Percentiles rank a stretch among this genome's conserved stretches.
Conservation (phyloP, 768 basidiomycete genomes). For the Leccinum obscurum region DNA sequence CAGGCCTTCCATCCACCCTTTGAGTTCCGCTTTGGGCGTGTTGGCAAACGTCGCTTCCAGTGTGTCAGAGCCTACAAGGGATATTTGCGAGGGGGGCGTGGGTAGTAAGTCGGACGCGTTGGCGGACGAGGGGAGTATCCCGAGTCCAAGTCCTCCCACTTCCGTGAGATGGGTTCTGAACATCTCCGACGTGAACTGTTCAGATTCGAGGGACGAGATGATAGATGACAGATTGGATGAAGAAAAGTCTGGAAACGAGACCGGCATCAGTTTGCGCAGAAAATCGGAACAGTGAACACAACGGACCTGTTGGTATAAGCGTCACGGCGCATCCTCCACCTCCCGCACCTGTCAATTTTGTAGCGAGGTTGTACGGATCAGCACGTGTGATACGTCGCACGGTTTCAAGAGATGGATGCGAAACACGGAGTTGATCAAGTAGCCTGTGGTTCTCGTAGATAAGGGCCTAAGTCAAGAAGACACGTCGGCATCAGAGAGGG, state of each 20-base stretch:
- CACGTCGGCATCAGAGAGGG: conserved; percentile 1
- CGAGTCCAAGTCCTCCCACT: conserved; percentile 92
- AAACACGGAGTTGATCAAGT: conserved; percentile 84
- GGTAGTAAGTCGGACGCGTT: conserved; percentile 16
- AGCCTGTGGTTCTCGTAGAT: conserved; percentile 90
- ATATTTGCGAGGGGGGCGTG: conserved; percentile 28
- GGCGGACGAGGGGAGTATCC: conserved; percentile 67
- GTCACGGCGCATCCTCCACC: conserved; percentile 99
- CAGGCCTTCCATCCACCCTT: conserved; percentile 36
- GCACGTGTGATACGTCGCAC: conserved; percentile 71
- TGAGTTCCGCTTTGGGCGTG: conserved; percentile 30
- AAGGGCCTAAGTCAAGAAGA: conserved; percentile 49
- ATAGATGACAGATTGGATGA: conserved; percentile 58
- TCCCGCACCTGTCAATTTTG: conserved; percentile 97
- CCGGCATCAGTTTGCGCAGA: neutral
- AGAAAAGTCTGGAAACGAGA: conserved; percentile 59
- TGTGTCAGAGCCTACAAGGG: conserved; percentile 6
- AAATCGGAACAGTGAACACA: neutral
- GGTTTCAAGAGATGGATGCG: conserved; percentile 83
- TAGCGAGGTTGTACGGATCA: conserved; percentile 68
- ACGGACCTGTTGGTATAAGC: conserved; percentile 87
- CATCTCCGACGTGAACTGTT: conserved; percentile 33
- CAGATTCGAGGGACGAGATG: conserved; percentile 48
- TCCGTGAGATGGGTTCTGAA: conserved; percentile 74
- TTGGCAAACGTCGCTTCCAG: conserved; percentile 27